A percentile compares a stretch with the other conserved stretches of the same genome.
These are phyloP conservation scores for Euphorbia peplus DNA, from an alignment of 345 rosid species.

Conservation along the genomic window DNA sequence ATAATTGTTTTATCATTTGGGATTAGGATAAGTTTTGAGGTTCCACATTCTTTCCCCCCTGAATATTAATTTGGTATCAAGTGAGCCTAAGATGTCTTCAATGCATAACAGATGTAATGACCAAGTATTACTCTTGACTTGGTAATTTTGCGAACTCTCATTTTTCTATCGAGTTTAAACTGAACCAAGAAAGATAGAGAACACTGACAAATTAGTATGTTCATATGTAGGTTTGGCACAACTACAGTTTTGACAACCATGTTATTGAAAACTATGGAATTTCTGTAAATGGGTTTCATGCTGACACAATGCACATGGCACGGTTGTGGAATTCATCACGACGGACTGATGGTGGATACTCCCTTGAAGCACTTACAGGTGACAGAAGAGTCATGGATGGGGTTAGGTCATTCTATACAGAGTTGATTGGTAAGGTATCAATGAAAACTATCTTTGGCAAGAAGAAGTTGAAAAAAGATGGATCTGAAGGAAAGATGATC, in stretches of 20 bases:
- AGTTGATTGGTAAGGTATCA: slow-evolving; percentile 74
- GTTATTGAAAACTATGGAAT: slow-evolving; percentile 74
- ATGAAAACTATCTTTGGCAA: slow-evolving; percentile 88
- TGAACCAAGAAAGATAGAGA: slow-evolving; percentile 7
- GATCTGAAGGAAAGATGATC: slow-evolving; percentile 71
- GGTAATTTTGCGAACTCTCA: neutral
- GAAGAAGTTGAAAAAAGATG: slow-evolving; percentile 81
- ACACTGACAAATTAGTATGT: slow-evolving; percentile 16
- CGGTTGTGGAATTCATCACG: slow-evolving; percentile 93
- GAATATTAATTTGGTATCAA: neutral
- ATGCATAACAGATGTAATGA: neutral
- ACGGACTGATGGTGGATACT: slow-evolving; percentile 72
- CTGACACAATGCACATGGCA: slow-evolving; percentile 99
- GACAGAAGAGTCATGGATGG: slow-evolving; percentile 55
- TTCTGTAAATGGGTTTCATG: slow-evolving; percentile 81
- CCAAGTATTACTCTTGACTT: neutral
- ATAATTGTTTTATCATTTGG: neutral
- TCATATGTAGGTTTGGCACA: slow-evolving; percentile 85
- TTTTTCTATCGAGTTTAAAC: neutral
- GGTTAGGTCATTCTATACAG: slow-evolving; percentile 37
- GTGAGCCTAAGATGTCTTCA: neutral
- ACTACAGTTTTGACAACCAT: slow-evolving; percentile 93
- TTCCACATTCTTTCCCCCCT: too few species aligned
- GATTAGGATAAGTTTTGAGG: neutral
- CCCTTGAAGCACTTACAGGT: slow-evolving; percentile 91